Conservation (phyloP, 2,329 filamentous ascomycete species). For the Botrytis fragariae region DNA sequence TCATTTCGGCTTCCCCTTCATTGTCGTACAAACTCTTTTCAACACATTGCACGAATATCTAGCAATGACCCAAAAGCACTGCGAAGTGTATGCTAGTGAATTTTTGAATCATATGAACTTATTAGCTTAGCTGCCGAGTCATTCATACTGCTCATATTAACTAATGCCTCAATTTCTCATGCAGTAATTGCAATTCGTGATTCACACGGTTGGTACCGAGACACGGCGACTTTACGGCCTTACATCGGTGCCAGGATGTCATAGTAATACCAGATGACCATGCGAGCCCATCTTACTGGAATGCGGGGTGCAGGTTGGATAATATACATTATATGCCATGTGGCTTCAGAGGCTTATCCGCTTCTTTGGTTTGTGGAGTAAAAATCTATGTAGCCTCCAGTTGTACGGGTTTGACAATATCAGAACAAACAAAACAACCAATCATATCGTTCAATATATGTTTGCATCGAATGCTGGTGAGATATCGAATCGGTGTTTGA, state of each 20-base stretch:
- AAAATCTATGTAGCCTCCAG: not conserved
- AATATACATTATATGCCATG: slow-evolving; percentile 12
- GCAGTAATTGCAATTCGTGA: not conserved
- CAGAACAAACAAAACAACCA: not conserved
- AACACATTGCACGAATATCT: not conserved
- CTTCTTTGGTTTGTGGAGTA: slow-evolving; percentile 10
- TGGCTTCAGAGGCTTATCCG: slow-evolving; percentile 11
- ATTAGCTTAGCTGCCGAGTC: not conserved
- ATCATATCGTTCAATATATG: not conserved
- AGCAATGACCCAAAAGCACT: not conserved
- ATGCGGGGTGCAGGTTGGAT: slow-evolving; percentile 18
- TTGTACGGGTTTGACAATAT: slow-evolving; percentile 7
- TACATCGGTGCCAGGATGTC: slow-evolving; percentile 17
- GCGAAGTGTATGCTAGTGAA: not conserved
- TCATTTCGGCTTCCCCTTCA: not conserved
- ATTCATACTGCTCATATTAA: not conserved
- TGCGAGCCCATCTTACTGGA: slow-evolving; percentile 10
- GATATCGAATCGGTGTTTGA: not conserved
- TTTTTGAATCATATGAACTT: not conserved
- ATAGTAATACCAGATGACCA: slow-evolving; percentile 18
- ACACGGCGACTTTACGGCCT: slow-evolving; percentile 16
- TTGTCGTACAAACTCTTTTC: not conserved
- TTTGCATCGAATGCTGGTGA: not conserved
- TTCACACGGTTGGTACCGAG: slow-evolving; percentile 10
- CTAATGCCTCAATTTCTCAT: not conserved